Evolutionary conservation across 1,284 basidiomycete genomes (phyloP), one percentile per base, ranked within the genome.

Genomic region (Apiotrichum porosum): DNA sequence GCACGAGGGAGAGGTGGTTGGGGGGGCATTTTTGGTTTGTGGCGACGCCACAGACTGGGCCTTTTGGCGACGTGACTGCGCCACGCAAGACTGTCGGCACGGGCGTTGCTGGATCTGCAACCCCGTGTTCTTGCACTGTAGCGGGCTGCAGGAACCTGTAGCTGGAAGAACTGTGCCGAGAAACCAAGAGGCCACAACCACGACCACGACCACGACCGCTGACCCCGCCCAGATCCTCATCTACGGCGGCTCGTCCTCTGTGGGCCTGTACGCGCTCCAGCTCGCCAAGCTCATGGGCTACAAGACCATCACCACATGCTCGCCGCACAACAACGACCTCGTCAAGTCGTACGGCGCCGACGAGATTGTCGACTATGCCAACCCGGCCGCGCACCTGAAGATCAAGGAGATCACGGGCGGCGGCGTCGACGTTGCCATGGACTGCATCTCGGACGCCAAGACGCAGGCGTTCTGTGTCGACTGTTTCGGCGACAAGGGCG

Each of bases 221-320:
- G 24, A 52, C 35, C 9, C n/a, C 15, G 15, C 17, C 19, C 42
- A 63, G 45, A 57, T 71, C 49, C 57, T 79, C 31, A 60, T 79
- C 39, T 78, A 77, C 69, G 73, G 73, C 31, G 77, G 75, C 12
- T 66, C 75, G 10, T 70, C 73, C 6, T 63, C 72, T 12, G 75
- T 78, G 33, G 78, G 78, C 0, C 60, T 75, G 34, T 79, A 71
- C 58, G 73, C 74, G 3, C 56, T 78, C 33, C 77, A 78, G 54
- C 65, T 79, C 39, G 74, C 74, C 33, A 73, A 73, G 54, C 48
- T 68, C 9, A 57, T 74, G 0, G 78, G 77, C 8, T 75, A 75
- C 65, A 69, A 69, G 41, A 75, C 78, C 38, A 64, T 73, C 40
- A 65, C 74, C 2, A 72, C 73, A 14, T 64, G 72, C 34, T 76